Evolutionary conservation across 768 basidiomycete species (phyloP), one percentile per base, ranked within the genome.

Genomic region (Hortiboletus campestris): DNA sequence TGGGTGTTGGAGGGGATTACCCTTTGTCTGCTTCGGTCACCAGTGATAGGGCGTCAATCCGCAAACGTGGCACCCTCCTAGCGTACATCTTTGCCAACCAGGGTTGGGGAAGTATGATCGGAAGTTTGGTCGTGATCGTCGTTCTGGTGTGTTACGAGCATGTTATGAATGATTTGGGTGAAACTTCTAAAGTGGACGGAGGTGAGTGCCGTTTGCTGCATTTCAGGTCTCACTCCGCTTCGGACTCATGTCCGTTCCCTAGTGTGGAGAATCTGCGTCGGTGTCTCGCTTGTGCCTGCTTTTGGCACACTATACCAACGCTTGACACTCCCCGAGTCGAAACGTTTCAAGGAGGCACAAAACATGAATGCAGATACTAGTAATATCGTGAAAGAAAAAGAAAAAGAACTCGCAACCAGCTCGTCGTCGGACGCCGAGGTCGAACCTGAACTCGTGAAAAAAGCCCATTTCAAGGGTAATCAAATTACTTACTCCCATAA

Each of bases 1-100:
- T 92, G 17, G 90, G 89, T 22, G 83, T 91, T 1, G 90, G 88
- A 16, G 89, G 86, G 3, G 90, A 90, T 67, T 89, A 89, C 64
- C 87, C 88, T 2, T 86, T 90, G 87, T 83, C 80, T 12, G 87
- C 88, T 0, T 81, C 81, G 11, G 75, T 89, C 54, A 81, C 85
- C 12, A 81, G 81, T 7, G 89, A 91, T 61, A 79, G 86, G 14
- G 78, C 88, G 7, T 80, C 80, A 58, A 65, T 89, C 38, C 76
- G 81, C 36, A 83, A 87, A 47, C 80, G 87, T 16, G 89, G 89
- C 0, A 85, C 85, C 0, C 78, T 91, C 71, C 77, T 92, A n/a
- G 77, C 84, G 20, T 89, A 87, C 64, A 86, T 89, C 61, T 90
- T 89, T 61, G 78, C 86, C 1, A 86, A 85, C 67, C 85, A 90